These are phyloP conservation scores for Fusarium xyrophilum DNA, from an alignment of 2,329 filamentous ascomycete species.

Conservation along the genomic window DNA sequence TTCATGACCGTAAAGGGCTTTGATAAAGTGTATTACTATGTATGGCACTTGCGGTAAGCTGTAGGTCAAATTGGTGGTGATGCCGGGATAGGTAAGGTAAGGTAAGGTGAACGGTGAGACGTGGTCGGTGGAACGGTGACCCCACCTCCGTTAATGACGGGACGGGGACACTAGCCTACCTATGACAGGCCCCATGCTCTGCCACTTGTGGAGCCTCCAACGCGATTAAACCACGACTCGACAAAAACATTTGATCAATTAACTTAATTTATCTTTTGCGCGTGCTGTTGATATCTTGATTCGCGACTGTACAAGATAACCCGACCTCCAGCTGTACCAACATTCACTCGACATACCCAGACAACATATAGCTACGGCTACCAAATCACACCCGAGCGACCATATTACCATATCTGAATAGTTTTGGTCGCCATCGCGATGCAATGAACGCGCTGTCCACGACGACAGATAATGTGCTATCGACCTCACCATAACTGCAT, in stretches of 20 bases:
- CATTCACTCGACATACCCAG: not conserved
- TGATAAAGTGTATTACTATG: not conserved
- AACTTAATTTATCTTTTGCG: slow-evolving; percentile 18
- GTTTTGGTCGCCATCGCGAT: slow-evolving; percentile 21
- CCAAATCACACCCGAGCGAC: not conserved
- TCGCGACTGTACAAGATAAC: slow-evolving; percentile 17
- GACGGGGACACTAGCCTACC: not conserved
- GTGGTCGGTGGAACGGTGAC: not conserved
- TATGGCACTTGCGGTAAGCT: not conserved
- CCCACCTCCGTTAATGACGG: slow-evolving; percentile 17
- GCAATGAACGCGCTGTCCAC: slow-evolving; percentile 34
- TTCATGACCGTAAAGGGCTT: not conserved
- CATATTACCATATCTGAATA: not conserved
- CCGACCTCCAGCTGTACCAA: not conserved
- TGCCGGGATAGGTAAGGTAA: not conserved
- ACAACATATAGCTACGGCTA: slow-evolving; percentile 3
- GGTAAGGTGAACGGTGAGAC: not conserved
- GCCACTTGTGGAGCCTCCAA: slow-evolving; percentile 15
- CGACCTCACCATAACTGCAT: slow-evolving; percentile 17
- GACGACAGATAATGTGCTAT: slow-evolving; percentile 31
- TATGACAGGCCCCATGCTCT: slow-evolving; percentile 10
- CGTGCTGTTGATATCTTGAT: slow-evolving; percentile 26
- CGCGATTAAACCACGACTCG: slow-evolving; percentile 26
- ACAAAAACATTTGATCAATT: slow-evolving; percentile 35
- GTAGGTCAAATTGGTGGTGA: not conserved